Percentiles rank a stretch among this genome's conserved stretches.
phyloP scores from a whole-genome alignment of 108 stramenopile genomes.

The Fistulifera pelliculosa region DNA sequence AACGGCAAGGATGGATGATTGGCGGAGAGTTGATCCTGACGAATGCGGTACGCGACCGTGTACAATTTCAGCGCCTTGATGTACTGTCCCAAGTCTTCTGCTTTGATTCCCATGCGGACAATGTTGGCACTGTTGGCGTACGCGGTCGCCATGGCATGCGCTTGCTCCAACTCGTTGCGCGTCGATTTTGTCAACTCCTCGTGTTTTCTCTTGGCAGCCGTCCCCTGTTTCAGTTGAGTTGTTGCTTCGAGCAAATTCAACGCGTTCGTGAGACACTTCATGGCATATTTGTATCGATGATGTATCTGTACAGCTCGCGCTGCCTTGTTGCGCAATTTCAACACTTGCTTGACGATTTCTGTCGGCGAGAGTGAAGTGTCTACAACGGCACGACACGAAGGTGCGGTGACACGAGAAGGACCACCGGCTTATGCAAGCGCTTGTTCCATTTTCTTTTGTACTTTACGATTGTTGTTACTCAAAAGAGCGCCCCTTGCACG shows the following conservation, averaged over 20 bases:
- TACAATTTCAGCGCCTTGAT: conserved; percentile 75
- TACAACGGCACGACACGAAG: not conserved
- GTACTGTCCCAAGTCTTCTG: conserved; percentile 50
- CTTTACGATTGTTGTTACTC: no score
- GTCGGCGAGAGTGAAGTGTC: not conserved
- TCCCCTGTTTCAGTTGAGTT: not conserved
- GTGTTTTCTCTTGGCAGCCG: conserved; percentile 36
- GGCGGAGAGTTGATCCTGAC: conserved; percentile 52
- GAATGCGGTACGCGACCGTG: conserved; percentile 80
- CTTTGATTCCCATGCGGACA: conserved; percentile 74
- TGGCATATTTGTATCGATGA: conserved; percentile 66
- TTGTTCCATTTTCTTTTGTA: no score
- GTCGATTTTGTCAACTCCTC: conserved; percentile 43
- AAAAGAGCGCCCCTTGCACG: not conserved
- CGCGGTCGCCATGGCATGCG: conserved; percentile 59
- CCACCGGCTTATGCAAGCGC: not conserved
- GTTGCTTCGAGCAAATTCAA: conserved; percentile 30
- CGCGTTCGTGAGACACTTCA: conserved; percentile 62
- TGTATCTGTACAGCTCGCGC: conserved; percentile 39
- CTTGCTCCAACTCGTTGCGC: conserved; percentile 46
- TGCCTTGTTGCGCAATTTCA: conserved; percentile 44
- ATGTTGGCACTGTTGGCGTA: conserved; percentile 68
- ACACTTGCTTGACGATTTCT: conserved; percentile 4
- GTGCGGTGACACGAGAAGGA: not conserved
- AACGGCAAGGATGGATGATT: conserved; percentile 67